A percentile compares a stretch with the other conserved stretches of the same genome.
Conservation (phyloP, 176 grass and related monocot genomes). For the Panicum miliaceum region DNA sequence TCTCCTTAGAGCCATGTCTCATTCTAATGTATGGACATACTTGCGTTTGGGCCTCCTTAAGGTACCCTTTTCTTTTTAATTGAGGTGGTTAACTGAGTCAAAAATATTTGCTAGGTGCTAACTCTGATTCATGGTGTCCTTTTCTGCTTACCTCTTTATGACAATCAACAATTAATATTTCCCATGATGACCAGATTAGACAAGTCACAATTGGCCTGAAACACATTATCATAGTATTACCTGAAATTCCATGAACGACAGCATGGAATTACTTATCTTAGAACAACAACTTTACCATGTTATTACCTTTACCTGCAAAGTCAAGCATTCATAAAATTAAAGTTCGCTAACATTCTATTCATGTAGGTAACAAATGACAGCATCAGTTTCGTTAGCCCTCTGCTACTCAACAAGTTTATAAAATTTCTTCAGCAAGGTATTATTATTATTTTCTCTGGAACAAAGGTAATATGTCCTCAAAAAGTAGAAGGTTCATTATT, state of each 20-base stretch:
- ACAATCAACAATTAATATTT: not conserved
- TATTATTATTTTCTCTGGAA: not conserved
- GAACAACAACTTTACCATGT: not conserved
- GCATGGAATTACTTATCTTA: not conserved
- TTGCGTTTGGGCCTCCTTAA: constrained; percentile 80
- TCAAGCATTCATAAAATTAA: not conserved
- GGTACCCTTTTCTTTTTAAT: constrained; percentile 47
- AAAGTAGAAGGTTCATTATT: not conserved
- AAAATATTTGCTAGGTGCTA: constrained; percentile 30
- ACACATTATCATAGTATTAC: not conserved
- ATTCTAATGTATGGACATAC: constrained; percentile 85
- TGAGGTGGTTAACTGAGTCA: constrained; percentile 2
- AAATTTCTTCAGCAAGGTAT: constrained; percentile 83
- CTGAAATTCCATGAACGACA: not conserved
- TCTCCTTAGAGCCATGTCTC: constrained; percentile 74
- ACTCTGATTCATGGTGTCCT: constrained; percentile 19
- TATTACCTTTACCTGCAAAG: constrained; percentile 4
- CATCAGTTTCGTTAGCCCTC: constrained; percentile 77
- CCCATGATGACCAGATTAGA: not conserved
- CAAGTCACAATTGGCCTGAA: not conserved
- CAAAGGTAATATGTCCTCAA: constrained; percentile 53
- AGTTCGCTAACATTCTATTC: constrained; percentile 15
- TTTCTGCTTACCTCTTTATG: constrained; percentile 16
- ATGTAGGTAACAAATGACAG: constrained; percentile 85
- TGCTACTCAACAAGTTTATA: constrained; percentile 89